phyloP scores from a whole-genome alignment of 2,329 filamentous ascomycete genomes.

The Microsporum ferrugineum region DNA sequence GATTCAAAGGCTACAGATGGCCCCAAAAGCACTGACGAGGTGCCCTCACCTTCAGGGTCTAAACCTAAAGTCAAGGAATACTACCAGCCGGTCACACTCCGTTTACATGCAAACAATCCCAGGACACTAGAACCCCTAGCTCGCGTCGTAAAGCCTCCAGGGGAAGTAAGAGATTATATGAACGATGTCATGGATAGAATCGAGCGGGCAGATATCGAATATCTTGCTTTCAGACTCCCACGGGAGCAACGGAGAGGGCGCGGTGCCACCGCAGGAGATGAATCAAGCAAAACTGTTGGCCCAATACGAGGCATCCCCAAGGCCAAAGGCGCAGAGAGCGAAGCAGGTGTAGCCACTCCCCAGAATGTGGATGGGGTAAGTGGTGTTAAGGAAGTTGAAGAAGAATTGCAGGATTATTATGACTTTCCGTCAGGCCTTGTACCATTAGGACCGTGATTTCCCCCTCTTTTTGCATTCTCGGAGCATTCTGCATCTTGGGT shows the following conservation, averaged over 20 bases:
- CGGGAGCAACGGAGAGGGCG: constrained; percentile 21
- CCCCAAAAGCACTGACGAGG: constrained; percentile 6
- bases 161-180: constrained; percentile 46
- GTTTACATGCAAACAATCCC: constrained; percentile 42
- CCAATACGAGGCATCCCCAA: not conserved
- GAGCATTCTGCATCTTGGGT: not conserved
- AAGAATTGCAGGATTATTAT: constrained; percentile 33
- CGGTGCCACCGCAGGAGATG: constrained; percentile 18
- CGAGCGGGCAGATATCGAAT: constrained; percentile 43
- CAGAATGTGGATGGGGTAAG: constrained; percentile 8
- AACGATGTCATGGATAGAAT: constrained; percentile 47
- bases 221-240: constrained; percentile 46
- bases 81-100: constrained; percentile 46
- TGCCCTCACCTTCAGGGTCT: constrained; percentile 8
- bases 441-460: constrained; percentile 14
- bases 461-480: not conserved
- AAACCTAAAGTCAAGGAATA: constrained; percentile 31
- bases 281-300: constrained; percentile 12
- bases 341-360: not conserved
- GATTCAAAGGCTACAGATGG: constrained; percentile 12
- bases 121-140: constrained; percentile 45
- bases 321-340: not conserved
- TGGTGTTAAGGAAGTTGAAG: constrained; percentile 22
- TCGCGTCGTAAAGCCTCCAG: constrained; percentile 44
- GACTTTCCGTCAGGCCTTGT: constrained; percentile 28